phyloP scores from a whole-genome alignment of 2,329 filamentous ascomycete species.

The Aureobasidium musti region DNA sequence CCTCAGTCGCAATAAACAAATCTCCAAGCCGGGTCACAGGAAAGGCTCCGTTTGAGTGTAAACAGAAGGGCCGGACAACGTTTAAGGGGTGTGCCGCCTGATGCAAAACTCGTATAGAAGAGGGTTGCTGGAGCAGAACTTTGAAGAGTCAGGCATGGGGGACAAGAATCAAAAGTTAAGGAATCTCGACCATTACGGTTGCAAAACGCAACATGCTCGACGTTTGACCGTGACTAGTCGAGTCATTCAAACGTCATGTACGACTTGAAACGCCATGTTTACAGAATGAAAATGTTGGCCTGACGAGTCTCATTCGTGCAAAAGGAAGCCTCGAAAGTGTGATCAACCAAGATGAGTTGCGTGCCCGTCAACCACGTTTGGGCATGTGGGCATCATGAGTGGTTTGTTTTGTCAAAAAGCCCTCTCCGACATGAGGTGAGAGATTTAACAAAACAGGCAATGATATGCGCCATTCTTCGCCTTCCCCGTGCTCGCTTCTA shows the following conservation, averaged over 20 bases:
- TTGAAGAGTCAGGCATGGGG: not conserved
- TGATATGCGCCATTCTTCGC: not conserved
- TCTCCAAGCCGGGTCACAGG: conserved; percentile 4
- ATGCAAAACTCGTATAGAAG: conserved; percentile 5
- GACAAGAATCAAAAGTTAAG: too few species aligned
- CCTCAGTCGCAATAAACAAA: not conserved
- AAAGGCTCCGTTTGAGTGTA: not conserved
- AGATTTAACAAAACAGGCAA: conserved; percentile 14
- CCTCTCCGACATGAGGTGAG: not conserved
- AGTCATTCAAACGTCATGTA: conserved; percentile 23
- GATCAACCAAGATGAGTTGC: not conserved
- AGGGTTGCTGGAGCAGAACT: not conserved
- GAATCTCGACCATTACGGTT: not conserved
- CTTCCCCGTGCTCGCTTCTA: not conserved
- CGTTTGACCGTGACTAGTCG: conserved; percentile 6
- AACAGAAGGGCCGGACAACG: not conserved
- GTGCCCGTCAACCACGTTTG: not conserved
- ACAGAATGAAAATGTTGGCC: not conserved
- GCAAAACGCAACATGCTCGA: not conserved
- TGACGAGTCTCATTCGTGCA: not conserved
- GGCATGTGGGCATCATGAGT: conserved; percentile 4
- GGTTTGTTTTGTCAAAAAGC: conserved; percentile 20
- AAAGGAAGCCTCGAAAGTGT: not conserved
- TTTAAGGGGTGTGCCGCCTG: not conserved
- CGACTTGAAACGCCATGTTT: not conserved